Base-by-base conservation (phyloP, 148 eudicot genomes). In the Euryodendron excelsum region DNA sequence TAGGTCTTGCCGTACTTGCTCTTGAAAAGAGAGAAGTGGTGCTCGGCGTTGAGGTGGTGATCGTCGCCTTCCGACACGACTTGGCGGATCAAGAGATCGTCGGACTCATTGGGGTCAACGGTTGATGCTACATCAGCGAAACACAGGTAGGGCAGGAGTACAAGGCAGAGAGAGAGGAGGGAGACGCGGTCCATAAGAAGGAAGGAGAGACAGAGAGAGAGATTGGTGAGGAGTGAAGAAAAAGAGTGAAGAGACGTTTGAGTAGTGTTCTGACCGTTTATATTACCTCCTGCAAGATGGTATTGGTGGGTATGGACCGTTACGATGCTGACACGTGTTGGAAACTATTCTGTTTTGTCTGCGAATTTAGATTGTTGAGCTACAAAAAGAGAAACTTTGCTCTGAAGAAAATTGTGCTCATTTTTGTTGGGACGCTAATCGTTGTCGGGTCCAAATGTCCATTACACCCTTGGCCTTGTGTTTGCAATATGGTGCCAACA, bases 61-160 rank as follows among this genome's bases (percentile, higher is more conserved):
- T 82, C 85, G 20, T 72, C 82, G 27, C 52, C 82, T 3, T 77
- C 84, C 66, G 87, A 55, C 31, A 86, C 87, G 58, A 91, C 96
- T 73, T 91, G 94, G 0, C 85, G 90, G 83, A 93, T 91, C 23
- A 91, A 50, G 15, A 81, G 82, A 77, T 93, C 96, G 23, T 67
- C 80, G 73, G 71, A 11, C 5, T 47, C 62, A 34, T 76, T 5
- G 74, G 83, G 36, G 31, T 83, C 69, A 30, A 70, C 31, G 76
- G 80, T 41, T 64, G 81, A 77, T 73, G 78, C 45, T 41, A 12
- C 53, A 18, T 41, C 73, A 3, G 73, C 50, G 33, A 13, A 34
- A 6, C 28, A 53, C 11, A 73, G 44, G 48, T 13, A 64, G 39
- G 90, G 72, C 5, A 56, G 1, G 70, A 85, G 80, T 66, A 83